phyloP scores from a whole-genome alignment of 2,329 filamentous ascomycete genomes.

The Aspergillus viridinutans region DNA sequence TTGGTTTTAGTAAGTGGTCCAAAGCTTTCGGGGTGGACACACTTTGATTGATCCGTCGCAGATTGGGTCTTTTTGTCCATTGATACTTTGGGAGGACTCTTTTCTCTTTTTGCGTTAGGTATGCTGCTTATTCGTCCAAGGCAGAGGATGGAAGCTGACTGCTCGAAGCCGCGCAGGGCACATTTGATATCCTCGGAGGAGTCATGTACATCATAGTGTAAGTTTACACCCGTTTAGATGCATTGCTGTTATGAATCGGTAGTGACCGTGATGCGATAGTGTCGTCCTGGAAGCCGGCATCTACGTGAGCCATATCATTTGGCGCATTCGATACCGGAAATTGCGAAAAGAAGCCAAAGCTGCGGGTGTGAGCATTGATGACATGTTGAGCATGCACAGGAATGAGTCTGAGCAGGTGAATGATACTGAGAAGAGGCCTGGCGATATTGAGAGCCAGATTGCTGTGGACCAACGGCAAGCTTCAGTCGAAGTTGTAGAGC shows the following conservation, averaged over 20 bases:
- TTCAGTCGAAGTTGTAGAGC: neutral
- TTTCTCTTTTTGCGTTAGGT: constrained; percentile 61
- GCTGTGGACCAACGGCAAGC: neutral
- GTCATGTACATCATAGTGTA: constrained; percentile 59
- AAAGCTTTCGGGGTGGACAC: neutral
- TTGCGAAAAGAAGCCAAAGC: constrained; percentile 51
- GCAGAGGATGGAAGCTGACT: constrained; percentile 9
- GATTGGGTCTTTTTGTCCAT: constrained; percentile 56
- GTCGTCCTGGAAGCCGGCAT: constrained; percentile 58
- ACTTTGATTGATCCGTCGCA: constrained; percentile 11
- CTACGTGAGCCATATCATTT: constrained; percentile 56
- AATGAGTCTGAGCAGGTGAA: constrained; percentile 4
- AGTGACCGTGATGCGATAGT: constrained; percentile 28
- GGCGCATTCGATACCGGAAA: constrained; percentile 53
- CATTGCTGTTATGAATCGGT: neutral
- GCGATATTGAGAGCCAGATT: constrained; percentile 3
- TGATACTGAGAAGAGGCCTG: neutral
- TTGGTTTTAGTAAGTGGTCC: constrained; percentile 52
- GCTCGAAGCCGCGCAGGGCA: constrained; percentile 52
- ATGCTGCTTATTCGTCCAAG: constrained; percentile 15
- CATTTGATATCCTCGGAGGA: constrained; percentile 59
- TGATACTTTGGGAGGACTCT: constrained; percentile 59
- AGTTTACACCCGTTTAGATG: constrained; percentile 18
- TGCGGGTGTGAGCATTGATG: constrained; percentile 53
- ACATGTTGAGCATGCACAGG: constrained; percentile 34